Base-by-base conservation (phyloP, 805 yeast genomes). In the Candida vaughaniae region DNA sequence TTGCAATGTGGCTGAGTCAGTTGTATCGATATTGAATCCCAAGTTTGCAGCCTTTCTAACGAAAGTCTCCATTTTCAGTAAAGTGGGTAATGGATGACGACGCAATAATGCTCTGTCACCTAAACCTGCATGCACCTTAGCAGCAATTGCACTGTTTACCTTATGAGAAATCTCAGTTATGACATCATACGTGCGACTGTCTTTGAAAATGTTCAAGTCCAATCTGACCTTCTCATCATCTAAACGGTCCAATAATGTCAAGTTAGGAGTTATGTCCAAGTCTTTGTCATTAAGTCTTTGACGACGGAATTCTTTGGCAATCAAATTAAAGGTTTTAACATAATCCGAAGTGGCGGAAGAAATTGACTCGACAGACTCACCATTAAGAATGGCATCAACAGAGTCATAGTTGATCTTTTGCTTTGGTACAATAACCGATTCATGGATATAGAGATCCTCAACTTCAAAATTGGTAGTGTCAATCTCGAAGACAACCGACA, bases 121-220 rank as follows among this genome's bases (percentile, higher is more conserved):
- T 26, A 91, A 67, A 3, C 73, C 76, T 1, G 91, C 78, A 51
- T 83, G 83, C 11, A 84, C 64, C 49, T 75, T 79, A 45, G 87
- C 85, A 1, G 98, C 99, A 38, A 93, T 80, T 1, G 95, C 86
- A 29, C 79, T 70, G 61, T 93, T 91, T 4, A 83, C 95, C 56
- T 81, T 85, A 50, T 83, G 80, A 51, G 80, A 75, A 22, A 93
- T 71, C 61, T 93, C 98, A 31, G 82, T 75, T 18, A 87, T 65
- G 27, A 88, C 66, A 30, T 76, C 71, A 27, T 73, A 70, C 0
- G 85, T 77, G 10, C 68, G 58, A 32, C 74, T 71, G 25, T 75
- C 71, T 41, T 83, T 80, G 58, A 83, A 85, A 16, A 88, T 75
- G 53, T 88, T 88, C 55, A 86, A 67, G 46, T 79, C 77, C 36